Evolutionary conservation across 2,329 filamentous ascomycete species (phyloP), one percentile per base, ranked within the genome.

Genomic region (Hymenoscyphus scutula): DNA sequence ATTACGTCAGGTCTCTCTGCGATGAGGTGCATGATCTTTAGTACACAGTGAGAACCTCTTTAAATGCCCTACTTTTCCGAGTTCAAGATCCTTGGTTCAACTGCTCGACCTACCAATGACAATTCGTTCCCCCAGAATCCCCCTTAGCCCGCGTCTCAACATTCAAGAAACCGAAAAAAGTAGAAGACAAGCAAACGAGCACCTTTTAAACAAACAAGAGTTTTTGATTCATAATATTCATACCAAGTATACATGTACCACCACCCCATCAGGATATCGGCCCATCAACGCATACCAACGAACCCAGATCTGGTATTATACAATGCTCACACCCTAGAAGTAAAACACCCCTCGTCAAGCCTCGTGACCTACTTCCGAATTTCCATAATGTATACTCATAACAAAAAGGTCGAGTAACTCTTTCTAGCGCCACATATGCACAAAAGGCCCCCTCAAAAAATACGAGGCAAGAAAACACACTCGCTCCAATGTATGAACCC

Each of bases 341-440:
- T 1, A 4, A 23, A 4, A 8, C 45, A 51, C 11, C 23, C 19
- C 19, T 51, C 41, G 13, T 45, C 38, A 45, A 8, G n/a, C 38
- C 38, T 7, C 38, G n/a, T 23, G 38, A 7, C 45, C 19, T 11
- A 51, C 45, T 51, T 51, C 45, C 45, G n/a, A 25, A 51, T 25
- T 25, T 29, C n/a, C 45, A 23, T 51, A 51, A 51, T 25, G 19
- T 51, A 51, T 51, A 23, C 19, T 51, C 41, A 48, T 23, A 51
- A 25, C 45, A 51, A n/a, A 41, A 17, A n/a, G 23, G 38, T 19
- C 41, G 19, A 19, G 6, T 48, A 15, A 25, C 19, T 51, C 45
- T 25, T 51, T 11, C 45, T 51, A 51, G 45, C 45, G 45, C 45
- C 45, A 37, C 34, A 37, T 51, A 51, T 51, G 45, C 45, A 51